Base-by-base conservation (phyloP, 179 eudicot genomes). In the Silene noctiflora region DNA sequence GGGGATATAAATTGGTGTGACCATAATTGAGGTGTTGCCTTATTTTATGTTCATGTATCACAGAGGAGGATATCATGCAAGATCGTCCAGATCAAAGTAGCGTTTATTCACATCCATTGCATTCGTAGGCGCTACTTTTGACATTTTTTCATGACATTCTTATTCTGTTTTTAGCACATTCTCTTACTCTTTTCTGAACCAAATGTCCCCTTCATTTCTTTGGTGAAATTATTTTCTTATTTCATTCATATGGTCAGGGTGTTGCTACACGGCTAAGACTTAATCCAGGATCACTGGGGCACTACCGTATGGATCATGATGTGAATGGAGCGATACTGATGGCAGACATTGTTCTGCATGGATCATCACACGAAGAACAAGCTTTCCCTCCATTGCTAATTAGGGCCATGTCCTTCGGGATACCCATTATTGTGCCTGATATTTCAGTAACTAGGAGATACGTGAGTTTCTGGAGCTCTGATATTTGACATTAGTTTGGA, bases 301-400 rank as follows among this genome's bases (percentile, higher is more conserved):
- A 94, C 73, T 88, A 87, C 81, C 89, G 91, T 80, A 78, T 94
- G 82, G 85, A 85, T 79, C 69, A 77, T 73, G 98, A 92, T 81
- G 94, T 87, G 67, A 86, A 88, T 77, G 90, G 89, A 76, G 76
- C 88, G 64, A 77, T 92, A 55, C 63, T 88, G 81, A 92, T 89
- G 91, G 88, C 94, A 65, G 98, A 94, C 76, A 88, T 94, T 78
- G 87, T 90, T 78, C 80, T 94, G 2, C 89, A 94, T 81, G 94
- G 86, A 75, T 90, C 98, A 78, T 87, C 92, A 74, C 96, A 91
- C 88, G 89, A 91, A 24, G 98, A 84, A 76, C 97, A 91, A 78
- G 86, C 91, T 25, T 94, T 94, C 84, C 98, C 98, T 31, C 74
- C 94, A 74, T 81, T 92, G 76, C 87, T 94, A 77, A 81, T 79